Conservation (phyloP, 768 basidiomycete genomes). For the Gloeostereum incarnatum region DNA sequence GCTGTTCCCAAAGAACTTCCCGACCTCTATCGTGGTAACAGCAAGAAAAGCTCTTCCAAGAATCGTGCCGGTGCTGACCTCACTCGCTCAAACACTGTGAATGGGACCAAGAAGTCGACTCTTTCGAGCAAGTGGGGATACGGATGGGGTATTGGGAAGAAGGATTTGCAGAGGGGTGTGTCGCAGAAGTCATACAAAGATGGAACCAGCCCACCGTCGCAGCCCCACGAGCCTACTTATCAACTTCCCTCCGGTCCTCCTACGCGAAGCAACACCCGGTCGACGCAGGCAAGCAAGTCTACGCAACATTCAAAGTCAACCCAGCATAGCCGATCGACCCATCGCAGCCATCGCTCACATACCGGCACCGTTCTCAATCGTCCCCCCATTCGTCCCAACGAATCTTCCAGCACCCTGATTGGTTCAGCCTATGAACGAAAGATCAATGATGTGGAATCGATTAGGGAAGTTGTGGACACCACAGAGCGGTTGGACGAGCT, state of each 20-base stretch:
- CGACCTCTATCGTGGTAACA: conserved; percentile 13
- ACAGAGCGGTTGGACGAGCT: conserved; percentile 49
- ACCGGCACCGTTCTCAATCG: conserved; percentile 16
- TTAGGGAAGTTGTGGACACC: conserved; percentile 47
- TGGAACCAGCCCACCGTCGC: conserved; percentile 10
- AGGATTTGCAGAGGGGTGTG: conserved; percentile 33
- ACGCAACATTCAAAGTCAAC: conserved; percentile 12
- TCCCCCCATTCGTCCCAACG: conserved; percentile 37
- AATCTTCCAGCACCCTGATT: conserved; percentile 67
- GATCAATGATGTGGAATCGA: conserved; percentile 49
- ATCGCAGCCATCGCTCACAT: conserved; percentile 7
- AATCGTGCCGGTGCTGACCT: conserved; percentile 34
- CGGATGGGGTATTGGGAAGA: conserved; percentile 59
- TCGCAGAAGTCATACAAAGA: conserved; percentile 20
- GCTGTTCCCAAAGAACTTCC: conserved; percentile 26
- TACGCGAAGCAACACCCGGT: conserved; percentile 27
- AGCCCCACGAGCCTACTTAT: conserved; percentile 23
- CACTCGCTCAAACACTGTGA: conserved; percentile 41
- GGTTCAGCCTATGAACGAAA: conserved; percentile 68
- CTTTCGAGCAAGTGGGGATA: conserved; percentile 52
- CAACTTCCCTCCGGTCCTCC: conserved; percentile 21
- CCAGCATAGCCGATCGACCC: conserved; percentile 8
- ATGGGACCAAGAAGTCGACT: conserved; percentile 47
- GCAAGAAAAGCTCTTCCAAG: conserved; percentile 17
- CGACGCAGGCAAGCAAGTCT: conserved; percentile 26